Base-by-base conservation (phyloP, 169 alveolate genomes). In the Cryptosporidium tyzzeri region DNA sequence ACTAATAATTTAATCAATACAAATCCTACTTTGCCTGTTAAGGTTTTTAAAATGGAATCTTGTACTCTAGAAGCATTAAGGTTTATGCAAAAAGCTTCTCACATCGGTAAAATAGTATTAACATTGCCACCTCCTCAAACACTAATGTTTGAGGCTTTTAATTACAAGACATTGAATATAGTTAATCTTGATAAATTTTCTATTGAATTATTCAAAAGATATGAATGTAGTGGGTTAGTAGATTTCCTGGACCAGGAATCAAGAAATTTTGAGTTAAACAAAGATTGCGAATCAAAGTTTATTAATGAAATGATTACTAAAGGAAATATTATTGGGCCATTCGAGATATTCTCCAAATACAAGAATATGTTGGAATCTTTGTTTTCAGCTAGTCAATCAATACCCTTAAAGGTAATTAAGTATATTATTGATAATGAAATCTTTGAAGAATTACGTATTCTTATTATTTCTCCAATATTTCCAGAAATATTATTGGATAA, bases 51-150 rank as follows among this genome's bases (percentile, higher is more conserved):
- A 23, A 80, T 80, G 75, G 89, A 80, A 51, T 65, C 89, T n/a
- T 71, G 84, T 45, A 69, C 80, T n/a, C 69, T 69, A 2, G 75
- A 65, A 21, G 92, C 92, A 41, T 23, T 85, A 26, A 69, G 71
- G 9, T 69, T 35, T 37, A 53, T 85, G 87, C 92, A 85, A 48
- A 71, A 68, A 31, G 92, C 92, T 14, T 12, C 61, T 21, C 92
- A 85, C 18, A 85, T 70, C 12, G 92, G 92, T 12, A 85, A 85
- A 69, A 71, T 85, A n/a, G 92, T 85, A 31, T 29, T 85, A 8
- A 37, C 61, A 61, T 44, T 85, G 44, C 89, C 92, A 31, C 92
- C 92, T 31, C 89, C 89, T n/a, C 75, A 80, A 39, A 80, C 89
- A 65, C 3, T 80, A 12, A 80, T 80, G 89, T 80, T 80, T 41